A percentile compares a stretch with the other conserved stretches of the same genome.
phyloP scores from a whole-genome alignment of 1,139 yeast species.

The Suhomyces taliae region DNA sequence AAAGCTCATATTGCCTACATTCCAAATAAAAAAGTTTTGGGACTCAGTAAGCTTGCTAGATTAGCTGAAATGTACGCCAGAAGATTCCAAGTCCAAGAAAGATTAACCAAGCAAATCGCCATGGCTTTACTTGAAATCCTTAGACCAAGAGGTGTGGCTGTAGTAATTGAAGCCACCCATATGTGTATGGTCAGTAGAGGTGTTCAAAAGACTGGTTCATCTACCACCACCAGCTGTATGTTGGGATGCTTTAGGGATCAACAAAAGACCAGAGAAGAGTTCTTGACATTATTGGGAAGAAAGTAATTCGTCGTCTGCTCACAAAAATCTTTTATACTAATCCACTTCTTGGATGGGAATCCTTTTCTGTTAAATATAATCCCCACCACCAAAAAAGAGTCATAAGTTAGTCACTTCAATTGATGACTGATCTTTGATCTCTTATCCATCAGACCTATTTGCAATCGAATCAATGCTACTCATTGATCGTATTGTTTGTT shows the following conservation, averaged over 20 bases:
- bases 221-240: constrained; percentile 96
- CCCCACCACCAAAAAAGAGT: too few relatives aligned
- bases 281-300: constrained; percentile 76
- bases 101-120: constrained; percentile 95
- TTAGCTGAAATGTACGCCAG: constrained; percentile 96
- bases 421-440: too few relatives aligned
- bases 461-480: background rate
- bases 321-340: background rate
- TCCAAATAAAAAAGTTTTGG: constrained; percentile 93
- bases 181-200: constrained; percentile 99
- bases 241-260: constrained; percentile 91
- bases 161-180: constrained; percentile 95
- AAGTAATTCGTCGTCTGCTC: constrained; percentile 16
- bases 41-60: constrained; percentile 89
- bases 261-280: constrained; percentile 95
- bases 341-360: background rate
- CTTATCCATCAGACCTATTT: too few relatives aligned
- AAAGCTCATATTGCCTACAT: constrained; percentile 96
- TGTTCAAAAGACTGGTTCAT: constrained; percentile 90
- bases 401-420: too few relatives aligned
- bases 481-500: background rate
- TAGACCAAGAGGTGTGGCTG: constrained; percentile 96
- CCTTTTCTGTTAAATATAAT: too few relatives aligned
- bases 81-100: constrained; percentile 93
- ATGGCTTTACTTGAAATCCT: constrained; percentile 90